Conservation (phyloP, 371 early-diverging fungal genomes). For the Mucor plumbeus region DNA sequence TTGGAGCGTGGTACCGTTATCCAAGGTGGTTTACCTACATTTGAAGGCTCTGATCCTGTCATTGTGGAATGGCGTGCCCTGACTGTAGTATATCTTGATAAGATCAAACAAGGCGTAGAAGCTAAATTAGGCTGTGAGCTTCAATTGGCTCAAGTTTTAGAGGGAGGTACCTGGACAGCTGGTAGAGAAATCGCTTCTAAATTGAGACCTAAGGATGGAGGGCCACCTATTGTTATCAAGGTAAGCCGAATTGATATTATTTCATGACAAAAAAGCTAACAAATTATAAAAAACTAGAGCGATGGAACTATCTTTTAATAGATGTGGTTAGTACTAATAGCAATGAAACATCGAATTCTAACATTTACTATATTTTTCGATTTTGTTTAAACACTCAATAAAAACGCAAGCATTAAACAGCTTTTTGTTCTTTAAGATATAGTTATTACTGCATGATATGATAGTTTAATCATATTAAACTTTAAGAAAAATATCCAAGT, state of each 20-base stretch:
- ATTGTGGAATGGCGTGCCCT: slow-evolving; percentile 94
- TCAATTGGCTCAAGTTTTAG: slow-evolving; percentile 84
- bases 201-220: slow-evolving; percentile 74
- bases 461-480: too few species aligned
- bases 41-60: slow-evolving; percentile 79
- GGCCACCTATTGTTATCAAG: slow-evolving; percentile 87
- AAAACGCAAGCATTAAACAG: neutral
- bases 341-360: neutral
- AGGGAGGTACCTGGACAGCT: slow-evolving; percentile 91
- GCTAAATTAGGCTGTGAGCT: slow-evolving; percentile 59
- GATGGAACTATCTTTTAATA: slow-evolving; percentile 54
- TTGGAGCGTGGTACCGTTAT: slow-evolving; percentile 29
- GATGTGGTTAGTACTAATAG: neutral
- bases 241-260: slow-evolving; percentile 15
- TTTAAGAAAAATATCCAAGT: too few species aligned
- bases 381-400: neutral
- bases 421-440: neutral
- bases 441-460: too few species aligned
- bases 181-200: slow-evolving; percentile 89
- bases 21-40: slow-evolving; percentile 56
- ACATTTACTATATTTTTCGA: neutral
- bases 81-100: slow-evolving; percentile 85
- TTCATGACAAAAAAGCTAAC: neutral
- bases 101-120: slow-evolving; percentile 63
- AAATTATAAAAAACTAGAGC: slow-evolving; percentile 32